phyloP scores from a whole-genome alignment of 2,329 filamentous ascomycete species.

The Endothia cerciana region DNA sequence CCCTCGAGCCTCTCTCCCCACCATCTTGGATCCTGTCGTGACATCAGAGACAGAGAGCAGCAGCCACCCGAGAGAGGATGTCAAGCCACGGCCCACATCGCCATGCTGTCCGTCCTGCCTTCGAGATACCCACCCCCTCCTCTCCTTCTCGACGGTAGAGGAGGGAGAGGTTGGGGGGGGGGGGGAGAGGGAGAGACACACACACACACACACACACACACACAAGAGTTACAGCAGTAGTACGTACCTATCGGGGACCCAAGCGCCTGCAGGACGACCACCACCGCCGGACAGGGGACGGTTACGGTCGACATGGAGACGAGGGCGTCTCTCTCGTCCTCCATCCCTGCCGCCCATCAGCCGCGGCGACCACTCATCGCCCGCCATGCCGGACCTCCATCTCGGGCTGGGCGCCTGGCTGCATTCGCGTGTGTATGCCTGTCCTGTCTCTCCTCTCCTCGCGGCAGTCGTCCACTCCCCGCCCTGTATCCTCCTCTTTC shows the following conservation, averaged over 20 bases:
- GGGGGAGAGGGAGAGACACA: no score
- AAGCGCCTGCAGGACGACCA: slow-evolving; percentile 21
- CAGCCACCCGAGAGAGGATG: background rate
- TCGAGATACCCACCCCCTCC: background rate
- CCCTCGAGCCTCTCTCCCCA: no score
- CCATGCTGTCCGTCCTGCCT: background rate
- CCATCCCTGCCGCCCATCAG: slow-evolving; percentile 20
- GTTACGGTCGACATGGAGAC: slow-evolving; percentile 5
- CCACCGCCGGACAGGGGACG: slow-evolving; percentile 20
- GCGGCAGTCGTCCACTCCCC: background rate
- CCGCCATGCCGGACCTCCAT: slow-evolving; percentile 17
- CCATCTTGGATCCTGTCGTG: no score
- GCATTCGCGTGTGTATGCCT: slow-evolving; percentile 4
- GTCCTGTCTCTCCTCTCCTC: background rate
- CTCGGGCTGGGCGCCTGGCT: slow-evolving; percentile 4
- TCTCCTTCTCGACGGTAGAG: background rate
- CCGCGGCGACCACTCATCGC: slow-evolving; percentile 25
- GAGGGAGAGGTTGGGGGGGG: no score
- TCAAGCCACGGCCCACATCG: background rate
- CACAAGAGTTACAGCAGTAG: background rate
- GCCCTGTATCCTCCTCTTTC: slow-evolving; percentile 5
- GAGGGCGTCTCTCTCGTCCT: background rate
- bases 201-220: background rate
- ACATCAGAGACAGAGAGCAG: no score
- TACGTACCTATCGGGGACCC: background rate